Percentiles rank a stretch among this genome's conserved stretches.
Evolutionary conservation across 129 eudicot species (phyloP).

Genomic region (Logfia minima): DNA sequence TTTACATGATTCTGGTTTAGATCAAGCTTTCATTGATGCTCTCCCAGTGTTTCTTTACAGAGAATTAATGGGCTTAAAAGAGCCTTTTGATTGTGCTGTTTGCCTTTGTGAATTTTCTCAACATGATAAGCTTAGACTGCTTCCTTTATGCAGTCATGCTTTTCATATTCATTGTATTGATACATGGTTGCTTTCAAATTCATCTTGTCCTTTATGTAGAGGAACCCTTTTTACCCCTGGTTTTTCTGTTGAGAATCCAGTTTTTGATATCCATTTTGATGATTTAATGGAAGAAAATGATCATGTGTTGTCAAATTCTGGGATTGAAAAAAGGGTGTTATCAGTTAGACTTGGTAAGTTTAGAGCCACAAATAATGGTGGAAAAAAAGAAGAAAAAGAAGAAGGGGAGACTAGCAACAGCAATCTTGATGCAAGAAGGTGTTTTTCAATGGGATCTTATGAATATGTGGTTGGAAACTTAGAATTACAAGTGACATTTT

Average conservation of each 20-base stretch:
- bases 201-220: conserved; percentile 92
- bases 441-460: conserved; percentile 93
- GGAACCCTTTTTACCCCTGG: conserved; percentile 70
- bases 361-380: conserved; percentile 49
- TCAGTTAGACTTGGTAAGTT: conserved; percentile 93
- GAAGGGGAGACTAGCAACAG: conserved; percentile 79
- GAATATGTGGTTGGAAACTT: conserved; percentile 88
- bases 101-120: conserved; percentile 81
- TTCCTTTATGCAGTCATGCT: conserved; percentile 95
- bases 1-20: conserved; percentile 85
- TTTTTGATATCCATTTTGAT: conserved; percentile 46
- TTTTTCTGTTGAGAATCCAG: conserved; percentile 56
- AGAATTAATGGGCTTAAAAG: conserved; percentile 70
- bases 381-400: conserved; percentile 35
- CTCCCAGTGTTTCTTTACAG: conserved; percentile 84
- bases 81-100: conserved; percentile 99
- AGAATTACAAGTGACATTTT: conserved; percentile 70
- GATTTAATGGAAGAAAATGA: conserved; percentile 53
- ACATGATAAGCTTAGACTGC: conserved; percentile 64
- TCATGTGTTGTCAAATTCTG: conserved; percentile 25
- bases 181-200: conserved; percentile 90
- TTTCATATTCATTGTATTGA: conserved; percentile 93
- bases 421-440: conserved; percentile 87
- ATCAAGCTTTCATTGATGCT: conserved; percentile 79
- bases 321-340: conserved; percentile 63